These are phyloP conservation scores for Fusarium miscanthi DNA, from an alignment of 2,329 filamentous ascomycete genomes.

Conservation along the genomic window DNA sequence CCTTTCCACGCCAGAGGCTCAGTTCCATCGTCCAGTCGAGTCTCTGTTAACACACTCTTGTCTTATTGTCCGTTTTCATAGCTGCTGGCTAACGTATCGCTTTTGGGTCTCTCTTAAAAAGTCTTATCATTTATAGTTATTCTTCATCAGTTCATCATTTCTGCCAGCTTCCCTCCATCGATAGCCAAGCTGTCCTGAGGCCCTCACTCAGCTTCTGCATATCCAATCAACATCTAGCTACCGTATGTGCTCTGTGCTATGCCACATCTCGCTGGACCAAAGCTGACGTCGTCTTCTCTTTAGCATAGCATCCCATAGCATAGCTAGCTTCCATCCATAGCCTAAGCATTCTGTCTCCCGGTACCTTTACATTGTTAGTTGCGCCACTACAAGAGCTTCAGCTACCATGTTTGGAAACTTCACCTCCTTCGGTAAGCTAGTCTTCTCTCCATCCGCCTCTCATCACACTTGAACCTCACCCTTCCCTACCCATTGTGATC, in stretches of 20 bases:
- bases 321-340: not conserved
- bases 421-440: constrained; percentile 53
- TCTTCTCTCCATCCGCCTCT: constrained; percentile 18
- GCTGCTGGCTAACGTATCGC: not conserved
- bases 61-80: not conserved
- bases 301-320: constrained; percentile 1
- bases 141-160: not conserved
- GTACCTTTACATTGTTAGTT: constrained; percentile 32
- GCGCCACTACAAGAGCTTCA: constrained; percentile 33
- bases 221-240: constrained; percentile 5
- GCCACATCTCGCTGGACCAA: constrained; percentile 16
- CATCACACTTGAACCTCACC: not conserved
- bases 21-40: not conserved
- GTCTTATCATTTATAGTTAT: constrained; percentile 10
- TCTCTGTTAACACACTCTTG: not conserved
- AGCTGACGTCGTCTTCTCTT: constrained; percentile 30
- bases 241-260: constrained; percentile 24
- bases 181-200: constrained; percentile 4
- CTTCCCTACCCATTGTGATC: not conserved
- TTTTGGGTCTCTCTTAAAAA: not conserved
- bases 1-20: constrained; percentile 1
- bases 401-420: constrained; percentile 58
- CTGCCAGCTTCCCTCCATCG: constrained; percentile 7
- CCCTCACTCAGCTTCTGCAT: constrained; percentile 1
- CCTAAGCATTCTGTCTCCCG: constrained; percentile 16